Conservation (phyloP, 2,329 filamentous ascomycete species). For the Fusarium sp. region DNA sequence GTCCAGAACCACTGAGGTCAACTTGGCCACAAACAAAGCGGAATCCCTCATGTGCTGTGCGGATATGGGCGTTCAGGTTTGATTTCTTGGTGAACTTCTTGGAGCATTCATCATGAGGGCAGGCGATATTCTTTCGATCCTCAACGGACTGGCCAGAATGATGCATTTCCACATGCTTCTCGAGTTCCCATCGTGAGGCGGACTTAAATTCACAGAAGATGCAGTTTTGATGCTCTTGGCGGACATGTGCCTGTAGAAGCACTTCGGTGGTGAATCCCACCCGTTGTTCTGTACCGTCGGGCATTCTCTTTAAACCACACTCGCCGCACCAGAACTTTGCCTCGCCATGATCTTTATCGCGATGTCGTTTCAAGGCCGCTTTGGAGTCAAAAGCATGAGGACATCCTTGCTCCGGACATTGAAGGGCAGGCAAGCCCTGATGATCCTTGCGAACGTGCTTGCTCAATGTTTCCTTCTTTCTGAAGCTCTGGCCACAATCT, state of each 20-base stretch:
- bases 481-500: constrained; percentile 81
- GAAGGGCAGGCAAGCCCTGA: constrained; percentile 75
- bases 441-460: constrained; percentile 85
- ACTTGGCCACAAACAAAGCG: constrained; percentile 83
- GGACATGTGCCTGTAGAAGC: constrained; percentile 79
- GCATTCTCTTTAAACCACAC: constrained; percentile 63
- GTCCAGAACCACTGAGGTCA: constrained; percentile 66
- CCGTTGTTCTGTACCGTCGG: constrained; percentile 53
- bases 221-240: constrained; percentile 79
- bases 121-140: constrained; percentile 73
- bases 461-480: constrained; percentile 87
- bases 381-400: constrained; percentile 78
- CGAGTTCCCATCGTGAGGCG: constrained; percentile 73
- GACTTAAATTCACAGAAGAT: constrained; percentile 78
- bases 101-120: constrained; percentile 74
- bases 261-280: constrained; percentile 77
- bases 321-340: constrained; percentile 81
- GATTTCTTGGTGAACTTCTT: constrained; percentile 84
- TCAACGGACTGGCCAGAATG: constrained; percentile 73
- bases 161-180: constrained; percentile 80
- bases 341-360: constrained; percentile 75
- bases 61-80: constrained; percentile 85
- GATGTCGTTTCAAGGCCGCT: constrained; percentile 76
- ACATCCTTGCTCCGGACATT: constrained; percentile 73
- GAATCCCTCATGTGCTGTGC: constrained; percentile 79